These are phyloP conservation scores for Botrytis fragariae DNA, from an alignment of 2,329 filamentous ascomycete species.

Conservation along the genomic window DNA sequence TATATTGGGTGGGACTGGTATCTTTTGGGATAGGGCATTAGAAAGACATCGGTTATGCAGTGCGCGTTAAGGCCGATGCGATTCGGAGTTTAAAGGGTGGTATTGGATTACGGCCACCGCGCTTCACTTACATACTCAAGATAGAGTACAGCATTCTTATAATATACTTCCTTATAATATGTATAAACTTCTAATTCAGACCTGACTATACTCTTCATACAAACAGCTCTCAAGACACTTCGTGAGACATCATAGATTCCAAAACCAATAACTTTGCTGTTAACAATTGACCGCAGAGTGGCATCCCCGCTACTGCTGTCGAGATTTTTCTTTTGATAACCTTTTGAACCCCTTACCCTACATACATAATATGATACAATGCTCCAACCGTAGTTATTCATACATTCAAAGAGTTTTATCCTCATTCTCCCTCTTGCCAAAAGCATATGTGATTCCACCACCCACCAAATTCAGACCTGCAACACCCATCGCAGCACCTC, in stretches of 20 bases:
- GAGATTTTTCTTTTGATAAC: neutral
- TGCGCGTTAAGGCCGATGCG: constrained; percentile 29
- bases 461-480: constrained; percentile 50
- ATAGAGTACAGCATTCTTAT: constrained; percentile 7
- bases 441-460: constrained; percentile 51
- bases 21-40: constrained; percentile 14
- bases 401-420: constrained; percentile 9
- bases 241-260: neutral
- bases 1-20: constrained; percentile 3
- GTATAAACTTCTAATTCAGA: constrained; percentile 3
- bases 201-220: neutral
- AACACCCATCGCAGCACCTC: constrained; percentile 50
- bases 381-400: neutral
- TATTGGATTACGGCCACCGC: constrained; percentile 19
- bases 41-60: constrained; percentile 33
- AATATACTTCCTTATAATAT: constrained; percentile 12
- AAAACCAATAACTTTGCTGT: neutral
- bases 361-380: neutral
- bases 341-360: neutral
- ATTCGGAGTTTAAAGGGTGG: constrained; percentile 22
- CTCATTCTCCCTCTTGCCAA: constrained; percentile 42
- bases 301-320: neutral
- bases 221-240: neutral
- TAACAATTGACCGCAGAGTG: neutral
- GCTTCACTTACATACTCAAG: neutral